These are phyloP conservation scores for Coprinopsis cinerea DNA, from an alignment of 768 basidiomycete genomes.

Conservation along the genomic window DNA sequence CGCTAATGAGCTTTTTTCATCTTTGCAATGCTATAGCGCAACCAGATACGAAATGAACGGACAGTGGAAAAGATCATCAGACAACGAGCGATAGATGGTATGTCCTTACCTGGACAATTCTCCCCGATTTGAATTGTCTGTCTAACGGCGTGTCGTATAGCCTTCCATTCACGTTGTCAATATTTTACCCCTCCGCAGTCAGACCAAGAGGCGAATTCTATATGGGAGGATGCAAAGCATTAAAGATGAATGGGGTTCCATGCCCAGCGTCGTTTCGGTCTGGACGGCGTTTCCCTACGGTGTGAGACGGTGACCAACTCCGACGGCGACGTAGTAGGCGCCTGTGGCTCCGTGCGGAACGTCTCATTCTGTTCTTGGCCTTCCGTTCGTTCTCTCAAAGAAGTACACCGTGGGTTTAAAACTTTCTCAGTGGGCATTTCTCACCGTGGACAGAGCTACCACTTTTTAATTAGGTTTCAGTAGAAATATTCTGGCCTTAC, in stretches of 20 bases:
- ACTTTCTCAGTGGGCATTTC: no score
- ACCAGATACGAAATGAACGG: conserved; percentile 71
- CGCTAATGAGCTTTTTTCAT: neutral
- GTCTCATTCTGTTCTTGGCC: no score
- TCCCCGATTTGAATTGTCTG: neutral
- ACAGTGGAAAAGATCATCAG: conserved; percentile 68
- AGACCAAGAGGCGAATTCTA: conserved; percentile 44
- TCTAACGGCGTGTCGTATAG: conserved; percentile 29
- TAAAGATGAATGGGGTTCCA: neutral
- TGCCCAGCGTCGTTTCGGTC: neutral
- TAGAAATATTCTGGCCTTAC: no score
- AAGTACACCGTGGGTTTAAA: no score
- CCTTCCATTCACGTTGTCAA: conserved; percentile 72
- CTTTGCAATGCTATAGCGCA: conserved; percentile 40
- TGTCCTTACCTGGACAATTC: neutral
- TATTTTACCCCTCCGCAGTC: conserved; percentile 66
- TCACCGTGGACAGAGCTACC: no score
- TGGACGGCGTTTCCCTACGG: neutral
- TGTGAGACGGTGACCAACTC: neutral
- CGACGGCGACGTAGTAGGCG: no score
- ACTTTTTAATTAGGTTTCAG: no score
- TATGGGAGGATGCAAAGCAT: conserved; percentile 27
- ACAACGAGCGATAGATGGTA: conserved; percentile 66
- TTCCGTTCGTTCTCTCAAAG: no score
- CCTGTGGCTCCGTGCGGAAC: no score